These are phyloP conservation scores for Choiromyces venosus DNA, from an alignment of 495 filamentous ascomycete genomes.

Conservation along the genomic window DNA sequence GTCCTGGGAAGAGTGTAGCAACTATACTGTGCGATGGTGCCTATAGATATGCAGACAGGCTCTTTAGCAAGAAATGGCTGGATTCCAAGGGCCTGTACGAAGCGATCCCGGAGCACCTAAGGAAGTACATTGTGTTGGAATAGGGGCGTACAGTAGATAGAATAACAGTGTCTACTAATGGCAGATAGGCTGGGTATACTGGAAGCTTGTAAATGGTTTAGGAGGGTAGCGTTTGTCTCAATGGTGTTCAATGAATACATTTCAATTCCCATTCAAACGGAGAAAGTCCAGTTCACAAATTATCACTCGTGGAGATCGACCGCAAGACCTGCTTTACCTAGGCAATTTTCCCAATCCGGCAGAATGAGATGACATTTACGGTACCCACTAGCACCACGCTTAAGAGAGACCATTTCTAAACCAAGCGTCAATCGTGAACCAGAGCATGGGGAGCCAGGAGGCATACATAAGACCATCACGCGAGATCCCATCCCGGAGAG, in stretches of 20 bases:
- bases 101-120: conserved; percentile 77
- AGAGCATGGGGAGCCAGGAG: not conserved
- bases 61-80: conserved; percentile 88
- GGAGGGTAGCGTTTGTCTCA: not conserved
- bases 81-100: conserved; percentile 71
- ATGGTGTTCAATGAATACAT: not conserved
- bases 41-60: conserved; percentile 87
- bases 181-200: not conserved
- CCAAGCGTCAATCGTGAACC: not conserved
- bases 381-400: not conserved
- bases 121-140: conserved; percentile 88
- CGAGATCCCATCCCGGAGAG: not conserved
- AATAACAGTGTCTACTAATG: not conserved
- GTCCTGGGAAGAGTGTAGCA: conserved; percentile 83
- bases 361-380: not conserved
- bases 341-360: not conserved
- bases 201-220: not conserved
- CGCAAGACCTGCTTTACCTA: not conserved
- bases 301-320: not conserved
- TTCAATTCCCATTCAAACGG: not conserved
- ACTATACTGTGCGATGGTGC: conserved; percentile 93
- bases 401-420: not conserved
- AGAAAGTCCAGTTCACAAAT: not conserved
- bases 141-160: conserved; percentile 43
- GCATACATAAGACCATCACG: not conserved